Conservation (phyloP, 2,329 filamentous ascomycete genomes). For the Ascocoryne sarcoides region DNA sequence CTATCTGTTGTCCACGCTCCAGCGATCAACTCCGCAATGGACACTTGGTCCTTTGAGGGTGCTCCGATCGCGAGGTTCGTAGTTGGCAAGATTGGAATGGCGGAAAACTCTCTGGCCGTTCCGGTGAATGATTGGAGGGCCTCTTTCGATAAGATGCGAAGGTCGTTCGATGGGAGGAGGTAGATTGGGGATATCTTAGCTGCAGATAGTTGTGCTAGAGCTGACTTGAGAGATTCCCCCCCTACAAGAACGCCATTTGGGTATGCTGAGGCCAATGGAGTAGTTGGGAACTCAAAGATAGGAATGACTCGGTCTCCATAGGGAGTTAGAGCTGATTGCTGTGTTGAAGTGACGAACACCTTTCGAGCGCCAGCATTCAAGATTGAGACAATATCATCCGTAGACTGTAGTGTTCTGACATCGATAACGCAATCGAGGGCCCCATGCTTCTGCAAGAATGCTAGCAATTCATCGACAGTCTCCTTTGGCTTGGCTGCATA, state of each 20-base stretch:
- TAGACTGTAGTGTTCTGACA: slow-evolving; percentile 57
- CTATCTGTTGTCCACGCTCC: slow-evolving; percentile 73
- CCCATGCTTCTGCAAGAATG: slow-evolving; percentile 41
- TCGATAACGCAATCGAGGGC: slow-evolving; percentile 65
- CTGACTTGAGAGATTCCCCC: slow-evolving; percentile 31
- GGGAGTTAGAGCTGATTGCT: slow-evolving; percentile 50
- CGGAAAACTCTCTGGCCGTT: slow-evolving; percentile 26
- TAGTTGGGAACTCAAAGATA: slow-evolving; percentile 25
- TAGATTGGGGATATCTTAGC: slow-evolving; percentile 25
- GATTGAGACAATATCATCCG: slow-evolving; percentile 67
- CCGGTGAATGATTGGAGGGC: neutral
- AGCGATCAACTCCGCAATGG: slow-evolving; percentile 62
- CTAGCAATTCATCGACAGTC: slow-evolving; percentile 23
- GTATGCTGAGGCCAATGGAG: slow-evolving; percentile 9
- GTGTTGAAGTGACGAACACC: slow-evolving; percentile 68
- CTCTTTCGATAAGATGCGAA: neutral
- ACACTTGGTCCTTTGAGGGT: slow-evolving; percentile 43
- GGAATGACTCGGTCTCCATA: slow-evolving; percentile 50
- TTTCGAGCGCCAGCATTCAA: slow-evolving; percentile 79
- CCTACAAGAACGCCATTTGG: slow-evolving; percentile 28
- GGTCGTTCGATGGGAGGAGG: neutral
- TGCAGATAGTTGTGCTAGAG: slow-evolving; percentile 18
- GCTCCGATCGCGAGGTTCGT: slow-evolving; percentile 60
- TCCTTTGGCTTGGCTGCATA: slow-evolving; percentile 36
- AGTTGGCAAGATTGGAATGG: slow-evolving; percentile 68